These are phyloP conservation scores for Penicillium paneum DNA, from an alignment of 2,329 filamentous ascomycete genomes.

Conservation along the genomic window DNA sequence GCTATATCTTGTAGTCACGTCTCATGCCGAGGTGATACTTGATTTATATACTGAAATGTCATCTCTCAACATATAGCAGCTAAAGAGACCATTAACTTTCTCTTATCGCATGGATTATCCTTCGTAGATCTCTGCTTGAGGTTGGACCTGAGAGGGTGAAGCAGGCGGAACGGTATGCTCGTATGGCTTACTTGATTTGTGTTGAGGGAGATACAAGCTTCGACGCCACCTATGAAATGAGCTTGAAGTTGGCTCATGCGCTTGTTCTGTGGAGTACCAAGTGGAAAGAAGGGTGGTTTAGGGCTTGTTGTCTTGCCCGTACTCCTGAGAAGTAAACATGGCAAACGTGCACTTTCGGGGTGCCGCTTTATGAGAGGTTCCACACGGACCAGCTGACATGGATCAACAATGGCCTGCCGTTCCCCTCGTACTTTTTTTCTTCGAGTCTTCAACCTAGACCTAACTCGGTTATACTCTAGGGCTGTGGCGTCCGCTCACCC, in stretches of 20 bases:
- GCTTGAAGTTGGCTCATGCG: neutral
- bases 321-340: neutral
- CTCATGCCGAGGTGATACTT: neutral
- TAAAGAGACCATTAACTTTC: too few species aligned
- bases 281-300: neutral
- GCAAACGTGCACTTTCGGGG: neutral
- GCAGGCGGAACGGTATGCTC: conserved; percentile 32
- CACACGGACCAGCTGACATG: too few species aligned
- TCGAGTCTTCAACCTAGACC: neutral
- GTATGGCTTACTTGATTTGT: conserved; percentile 30
- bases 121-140: conserved; percentile 23
- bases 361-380: too few species aligned
- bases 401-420: too few species aligned
- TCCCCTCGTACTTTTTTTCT: neutral
- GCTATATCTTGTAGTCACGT: neutral
- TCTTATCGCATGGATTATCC: conserved; percentile 26
- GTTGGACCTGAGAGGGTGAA: conserved; percentile 17
- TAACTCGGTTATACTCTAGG: neutral
- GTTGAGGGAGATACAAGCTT: conserved; percentile 37
- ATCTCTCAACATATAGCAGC: too few species aligned
- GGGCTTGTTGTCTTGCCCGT: neutral
- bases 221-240: conserved; percentile 18
- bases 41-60: neutral
- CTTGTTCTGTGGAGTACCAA: neutral
- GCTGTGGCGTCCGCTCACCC: neutral